Evolutionary conservation across 2,329 filamentous ascomycete species (phyloP), one percentile per base, ranked within the genome.

Genomic region (Whalleya microplaca): DNA sequence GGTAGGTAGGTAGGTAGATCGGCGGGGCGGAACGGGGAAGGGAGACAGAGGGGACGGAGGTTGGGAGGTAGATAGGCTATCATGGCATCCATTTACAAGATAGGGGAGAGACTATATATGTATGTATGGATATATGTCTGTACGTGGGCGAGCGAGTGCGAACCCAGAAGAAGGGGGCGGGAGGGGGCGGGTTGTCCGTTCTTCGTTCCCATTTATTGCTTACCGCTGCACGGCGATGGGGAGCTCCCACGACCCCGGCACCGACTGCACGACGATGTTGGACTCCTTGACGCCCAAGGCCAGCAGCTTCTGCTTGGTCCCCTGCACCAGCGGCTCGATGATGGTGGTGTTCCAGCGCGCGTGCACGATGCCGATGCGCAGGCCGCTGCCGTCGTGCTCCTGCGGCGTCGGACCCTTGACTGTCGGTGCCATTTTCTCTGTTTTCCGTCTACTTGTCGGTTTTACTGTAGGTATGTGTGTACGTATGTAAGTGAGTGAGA

Each of bases 351-450:
- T 99, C 95, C 95, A 99, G 69, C 95, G 88, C 56, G 94, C 94
- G 78, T 98, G 95, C 56, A 99, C 85, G 72, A 99, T 98, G 72
- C 90, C 94, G 72, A 99, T 88, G 71, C 95, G 91, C 63, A 99
- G 85, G 69, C 80, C 81, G 68, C 85, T 85, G 74, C 90, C 89
- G 72, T 88, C 80, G 74, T 85, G 81, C 66, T 82, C 77, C 71
- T 86, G 77, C 51, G 78, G 76, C 62, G 77, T 76, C n/a, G 83
- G 83, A 56, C 81, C 82, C 69, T 85, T 86, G 73, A 81, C 79
- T 78, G 74, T 80, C 78, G 58, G 67, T 70, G 48, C 43, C 75
- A 20, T 20, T 41, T 45, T 32, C 19, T 55, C 21, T 51, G 29
- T 47, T 20, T 21, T 48, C 10, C 45, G 4, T 27, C 32, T 18